Conservation (phyloP, 2,329 filamentous ascomycete species). For the Ophiostoma himal-ulmi region DNA sequence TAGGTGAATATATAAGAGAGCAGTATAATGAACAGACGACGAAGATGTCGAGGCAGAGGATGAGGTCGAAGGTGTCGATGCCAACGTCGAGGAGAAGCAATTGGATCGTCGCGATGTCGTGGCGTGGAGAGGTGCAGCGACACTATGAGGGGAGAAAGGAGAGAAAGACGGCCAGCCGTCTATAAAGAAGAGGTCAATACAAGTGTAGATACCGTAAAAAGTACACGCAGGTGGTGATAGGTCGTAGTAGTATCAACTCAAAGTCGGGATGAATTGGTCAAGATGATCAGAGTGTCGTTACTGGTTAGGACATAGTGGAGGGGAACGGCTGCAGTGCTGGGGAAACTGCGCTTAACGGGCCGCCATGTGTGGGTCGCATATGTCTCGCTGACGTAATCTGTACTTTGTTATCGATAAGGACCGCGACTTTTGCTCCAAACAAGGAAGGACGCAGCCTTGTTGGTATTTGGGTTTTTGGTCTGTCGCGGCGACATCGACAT, state of each 20-base stretch:
- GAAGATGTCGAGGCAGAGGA: not conserved
- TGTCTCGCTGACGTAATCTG: not conserved
- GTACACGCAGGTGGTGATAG: not conserved
- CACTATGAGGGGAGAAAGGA: not conserved
- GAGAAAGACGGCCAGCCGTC: not conserved
- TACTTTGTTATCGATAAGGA: conserved; percentile 4
- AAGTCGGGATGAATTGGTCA: not conserved
- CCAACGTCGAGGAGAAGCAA: not conserved
- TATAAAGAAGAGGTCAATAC: not conserved
- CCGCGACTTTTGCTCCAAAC: not conserved
- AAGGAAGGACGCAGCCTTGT: not conserved
- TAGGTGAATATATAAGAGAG: not conserved
- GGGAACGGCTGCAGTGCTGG: not conserved
- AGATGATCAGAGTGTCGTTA: not conserved
- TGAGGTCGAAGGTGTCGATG: not conserved
- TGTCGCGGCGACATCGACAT: not conserved
- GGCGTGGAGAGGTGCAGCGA: not conserved
- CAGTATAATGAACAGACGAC: not conserved
- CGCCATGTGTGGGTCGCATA: not conserved
- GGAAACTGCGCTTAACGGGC: not conserved
- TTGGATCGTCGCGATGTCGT: not conserved
- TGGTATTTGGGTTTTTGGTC: not conserved
- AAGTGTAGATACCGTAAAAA: not conserved
- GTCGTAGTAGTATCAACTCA: not conserved
- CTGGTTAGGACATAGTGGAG: not conserved